Evolutionary conservation across 371 early-diverging fungal genomes (phyloP).

Genomic region (Apophysomyces trapeziformis): DNA sequence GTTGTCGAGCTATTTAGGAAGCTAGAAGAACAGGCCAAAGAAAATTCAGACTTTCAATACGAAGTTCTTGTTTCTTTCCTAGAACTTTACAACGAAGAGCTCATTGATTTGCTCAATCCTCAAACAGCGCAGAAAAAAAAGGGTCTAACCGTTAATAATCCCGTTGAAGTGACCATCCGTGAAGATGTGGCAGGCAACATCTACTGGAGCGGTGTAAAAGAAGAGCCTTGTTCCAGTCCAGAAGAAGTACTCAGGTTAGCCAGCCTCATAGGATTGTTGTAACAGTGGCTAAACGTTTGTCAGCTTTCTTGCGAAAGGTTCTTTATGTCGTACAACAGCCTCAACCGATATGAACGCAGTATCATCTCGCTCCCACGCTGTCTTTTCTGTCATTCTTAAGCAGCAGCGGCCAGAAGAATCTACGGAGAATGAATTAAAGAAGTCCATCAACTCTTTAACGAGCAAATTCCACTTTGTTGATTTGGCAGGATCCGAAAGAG

Average conservation of each 20-base stretch:
- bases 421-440: slow-evolving; percentile 15
- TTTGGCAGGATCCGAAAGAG: slow-evolving; percentile 97
- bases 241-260: slow-evolving; percentile 72
- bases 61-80: slow-evolving; percentile 68
- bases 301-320: slow-evolving; percentile 69
- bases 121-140: slow-evolving; percentile 44
- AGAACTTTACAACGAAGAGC: slow-evolving; percentile 97
- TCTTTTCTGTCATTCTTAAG: slow-evolving; percentile 90
- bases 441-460: slow-evolving; percentile 20
- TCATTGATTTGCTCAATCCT: slow-evolving; percentile 76
- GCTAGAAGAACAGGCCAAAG: slow-evolving; percentile 37
- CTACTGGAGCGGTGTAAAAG: slow-evolving; percentile 83
- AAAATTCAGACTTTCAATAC: slow-evolving; percentile 47
- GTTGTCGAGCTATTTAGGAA: slow-evolving; percentile 65
- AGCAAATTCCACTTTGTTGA: slow-evolving; percentile 98
- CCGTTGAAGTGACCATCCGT: slow-evolving; percentile 68
- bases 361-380: slow-evolving; percentile 96
- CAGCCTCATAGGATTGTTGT: neutral
- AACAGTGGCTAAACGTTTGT: neutral
- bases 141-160: neutral
- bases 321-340: slow-evolving; percentile 84
- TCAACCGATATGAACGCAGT: slow-evolving; percentile 96
- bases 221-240: slow-evolving; percentile 70
- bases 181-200: slow-evolving; percentile 91
- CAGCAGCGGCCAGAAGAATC: slow-evolving; percentile 61